These are phyloP conservation scores for Tolypocladium sp. DNA, from an alignment of 2,329 filamentous ascomycete species.

Conservation along the genomic window DNA sequence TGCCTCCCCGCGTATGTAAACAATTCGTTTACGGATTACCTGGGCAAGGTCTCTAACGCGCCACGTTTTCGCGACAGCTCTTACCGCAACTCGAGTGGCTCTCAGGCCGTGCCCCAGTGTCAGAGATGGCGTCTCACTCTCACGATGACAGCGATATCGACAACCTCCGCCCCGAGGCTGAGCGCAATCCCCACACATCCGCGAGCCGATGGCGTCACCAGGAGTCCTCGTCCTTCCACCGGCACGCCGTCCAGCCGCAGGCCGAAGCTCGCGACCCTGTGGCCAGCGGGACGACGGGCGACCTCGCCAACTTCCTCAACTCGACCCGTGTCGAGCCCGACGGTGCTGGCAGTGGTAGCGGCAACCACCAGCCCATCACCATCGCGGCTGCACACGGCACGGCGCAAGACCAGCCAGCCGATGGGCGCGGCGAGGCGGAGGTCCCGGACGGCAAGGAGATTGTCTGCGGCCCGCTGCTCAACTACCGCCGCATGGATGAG, in stretches of 20 bases:
- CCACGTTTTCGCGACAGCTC: not conserved
- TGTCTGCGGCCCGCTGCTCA: constrained; percentile 64
- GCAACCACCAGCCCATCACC: constrained; percentile 39
- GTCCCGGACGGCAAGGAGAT: constrained; percentile 46
- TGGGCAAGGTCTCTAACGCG: not conserved
- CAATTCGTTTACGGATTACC: not conserved
- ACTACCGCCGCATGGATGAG: constrained; percentile 68
- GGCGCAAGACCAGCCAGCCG: constrained; percentile 16
- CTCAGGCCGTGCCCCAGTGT: not conserved
- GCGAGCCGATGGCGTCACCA: constrained; percentile 53
- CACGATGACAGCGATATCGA: not conserved
- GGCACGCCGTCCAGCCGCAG: constrained; percentile 29
- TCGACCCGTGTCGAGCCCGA: constrained; percentile 38
- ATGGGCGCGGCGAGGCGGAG: constrained; percentile 9
- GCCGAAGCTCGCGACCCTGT: constrained; percentile 19
- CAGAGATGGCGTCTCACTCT: not conserved
- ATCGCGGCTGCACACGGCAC: constrained; percentile 27
- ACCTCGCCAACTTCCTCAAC: constrained; percentile 49
- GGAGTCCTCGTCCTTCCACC: constrained; percentile 48
- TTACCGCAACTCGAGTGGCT: not conserved
- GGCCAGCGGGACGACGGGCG: constrained; percentile 32
- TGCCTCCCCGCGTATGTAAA: not conserved
- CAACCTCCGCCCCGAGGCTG: not conserved
- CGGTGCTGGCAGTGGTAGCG: constrained; percentile 17
- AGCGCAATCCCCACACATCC: constrained; percentile 46